A percentile compares a stretch with the other conserved stretches of the same genome.
Conservation (phyloP, 2,329 filamentous ascomycete genomes). For the Cladosporium sp. region DNA sequence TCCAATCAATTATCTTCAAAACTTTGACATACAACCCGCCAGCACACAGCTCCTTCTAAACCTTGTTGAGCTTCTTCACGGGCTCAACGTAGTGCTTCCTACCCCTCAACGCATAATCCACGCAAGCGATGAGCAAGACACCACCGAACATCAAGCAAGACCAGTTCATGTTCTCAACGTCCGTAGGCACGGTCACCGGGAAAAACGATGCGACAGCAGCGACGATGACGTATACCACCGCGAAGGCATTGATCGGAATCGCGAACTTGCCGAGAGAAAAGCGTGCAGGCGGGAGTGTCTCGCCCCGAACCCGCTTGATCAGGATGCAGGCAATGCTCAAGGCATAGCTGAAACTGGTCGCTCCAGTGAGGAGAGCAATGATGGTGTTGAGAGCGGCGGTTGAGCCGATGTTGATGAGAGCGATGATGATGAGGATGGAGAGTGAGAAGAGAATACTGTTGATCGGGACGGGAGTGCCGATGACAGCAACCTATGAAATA, state of each 20-base stretch:
- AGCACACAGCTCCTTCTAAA: not conserved
- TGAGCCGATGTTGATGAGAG: conserved; percentile 6
- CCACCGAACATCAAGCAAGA: conserved; percentile 25
- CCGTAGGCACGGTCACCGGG: conserved; percentile 22
- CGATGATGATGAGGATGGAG: conserved; percentile 20
- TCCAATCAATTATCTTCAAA: too few species aligned
- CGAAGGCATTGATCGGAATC: conserved; percentile 21
- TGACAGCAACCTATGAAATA: not conserved
- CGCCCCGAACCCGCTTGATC: conserved; percentile 16
- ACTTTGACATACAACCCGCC: too few species aligned
- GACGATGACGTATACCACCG: conserved; percentile 21
- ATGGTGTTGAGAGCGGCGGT: conserved; percentile 8
- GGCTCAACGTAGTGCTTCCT: conserved; percentile 11
- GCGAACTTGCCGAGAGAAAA: conserved; percentile 21
- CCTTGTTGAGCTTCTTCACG: conserved; percentile 1
- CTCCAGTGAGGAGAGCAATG: conserved; percentile 7
- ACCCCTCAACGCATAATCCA: conserved; percentile 23
- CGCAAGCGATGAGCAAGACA: conserved; percentile 22
- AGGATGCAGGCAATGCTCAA: conserved; percentile 33
- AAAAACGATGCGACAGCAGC: conserved; percentile 27
- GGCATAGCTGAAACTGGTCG: conserved; percentile 26
- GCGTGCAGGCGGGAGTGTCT: conserved; percentile 17
- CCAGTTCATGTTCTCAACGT: conserved; percentile 25
- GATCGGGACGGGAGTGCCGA: conserved; percentile 15
- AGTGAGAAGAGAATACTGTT: conserved; percentile 23